Base-by-base conservation (phyloP, 177 flowering plant species). In the Vitis hybrid region DNA sequence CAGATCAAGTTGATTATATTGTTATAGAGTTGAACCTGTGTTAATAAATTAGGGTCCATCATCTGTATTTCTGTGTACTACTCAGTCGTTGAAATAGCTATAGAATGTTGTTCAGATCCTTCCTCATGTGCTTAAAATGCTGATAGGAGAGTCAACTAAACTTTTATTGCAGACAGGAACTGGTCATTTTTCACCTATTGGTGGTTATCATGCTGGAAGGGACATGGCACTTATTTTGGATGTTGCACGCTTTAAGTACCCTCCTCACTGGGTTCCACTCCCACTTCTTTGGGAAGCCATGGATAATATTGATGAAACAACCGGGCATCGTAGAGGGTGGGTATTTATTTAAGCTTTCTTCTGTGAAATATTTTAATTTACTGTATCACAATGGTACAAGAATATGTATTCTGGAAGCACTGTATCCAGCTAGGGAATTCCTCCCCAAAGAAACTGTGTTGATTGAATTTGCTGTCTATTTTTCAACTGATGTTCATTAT, bases 121-220 rank as follows among this genome's bases (percentile, higher is more conserved):
- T 51, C 4, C 16, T 64, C 27, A 16, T 65, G 12, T 69, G 32
- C n/a, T 64, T 63, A 19, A 60, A 57, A 9, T 27, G 30, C 13
- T 60, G 35, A 60, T 74, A 57, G 48, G 68, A 60, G 46, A 50
- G 21, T 27, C 6, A 62, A 30, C 10, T n/a, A 1, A n/a, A 54
- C 32, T 35, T 75, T 66, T 69, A 30, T 74, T 83, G 75, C 85
- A 95, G 99, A 93, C 99, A 50, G 99, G 99, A 73, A 80, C 82
- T 13, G 98, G 99, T 61, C 99, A 95, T 81, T 95, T 93, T 83
- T 95, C 99, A 61, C 99, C 99, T 59, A 89, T 95, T 80, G 99
- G 99, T 72, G 99, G 98, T 16, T 95, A 95, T 84, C 98, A 93
- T 79, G 91, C 97, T 85, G 92, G 83, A 82, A 87, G 52, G 71